A percentile compares a stretch with the other conserved stretches of the same genome.
These are phyloP conservation scores for Ceratobasidium sp. DNA, from an alignment of 1,284 basidiomycete genomes.

Conservation along the genomic window DNA sequence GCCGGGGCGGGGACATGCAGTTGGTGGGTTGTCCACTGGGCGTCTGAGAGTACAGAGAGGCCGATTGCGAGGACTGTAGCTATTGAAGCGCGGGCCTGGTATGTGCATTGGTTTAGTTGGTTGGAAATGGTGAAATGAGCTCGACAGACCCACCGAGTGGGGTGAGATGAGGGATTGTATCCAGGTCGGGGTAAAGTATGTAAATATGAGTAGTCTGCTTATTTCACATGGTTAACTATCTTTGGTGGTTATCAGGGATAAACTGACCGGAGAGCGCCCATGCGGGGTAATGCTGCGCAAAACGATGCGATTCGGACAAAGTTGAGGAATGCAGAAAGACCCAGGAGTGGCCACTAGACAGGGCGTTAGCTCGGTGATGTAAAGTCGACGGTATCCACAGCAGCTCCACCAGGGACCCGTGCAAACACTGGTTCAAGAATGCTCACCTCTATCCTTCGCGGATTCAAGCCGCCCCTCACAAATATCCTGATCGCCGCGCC, in stretches of 20 bases:
- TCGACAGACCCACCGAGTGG: slow-evolving; percentile 58
- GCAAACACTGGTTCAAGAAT: slow-evolving; percentile 5
- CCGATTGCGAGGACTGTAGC: slow-evolving; percentile 34
- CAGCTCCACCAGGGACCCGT: background rate
- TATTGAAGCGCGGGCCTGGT: slow-evolving; percentile 25
- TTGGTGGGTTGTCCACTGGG: slow-evolving; percentile 19
- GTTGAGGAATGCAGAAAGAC: slow-evolving; percentile 37
- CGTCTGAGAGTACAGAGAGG: slow-evolving; percentile 41
- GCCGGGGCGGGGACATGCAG: slow-evolving; percentile 41
- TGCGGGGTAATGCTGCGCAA: slow-evolving; percentile 34
- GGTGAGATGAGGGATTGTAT: slow-evolving; percentile 63
- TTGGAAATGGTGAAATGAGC: background rate
- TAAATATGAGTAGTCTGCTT: slow-evolving; percentile 70
- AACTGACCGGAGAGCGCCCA: slow-evolving; percentile 32
- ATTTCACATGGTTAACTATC: background rate
- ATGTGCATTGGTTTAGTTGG: background rate
- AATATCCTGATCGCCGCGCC: slow-evolving; percentile 23
- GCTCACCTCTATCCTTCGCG: slow-evolving; percentile 35
- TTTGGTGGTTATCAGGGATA: slow-evolving; percentile 59
- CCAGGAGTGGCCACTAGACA: slow-evolving; percentile 33
- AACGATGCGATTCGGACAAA: slow-evolving; percentile 40
- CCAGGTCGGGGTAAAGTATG: slow-evolving; percentile 74
- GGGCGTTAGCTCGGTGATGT: background rate
- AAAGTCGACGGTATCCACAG: slow-evolving; percentile 7
- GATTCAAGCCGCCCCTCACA: slow-evolving; percentile 8